Evolutionary conservation across 805 yeast species (phyloP).

Genomic region (Lipomyces sp.): DNA sequence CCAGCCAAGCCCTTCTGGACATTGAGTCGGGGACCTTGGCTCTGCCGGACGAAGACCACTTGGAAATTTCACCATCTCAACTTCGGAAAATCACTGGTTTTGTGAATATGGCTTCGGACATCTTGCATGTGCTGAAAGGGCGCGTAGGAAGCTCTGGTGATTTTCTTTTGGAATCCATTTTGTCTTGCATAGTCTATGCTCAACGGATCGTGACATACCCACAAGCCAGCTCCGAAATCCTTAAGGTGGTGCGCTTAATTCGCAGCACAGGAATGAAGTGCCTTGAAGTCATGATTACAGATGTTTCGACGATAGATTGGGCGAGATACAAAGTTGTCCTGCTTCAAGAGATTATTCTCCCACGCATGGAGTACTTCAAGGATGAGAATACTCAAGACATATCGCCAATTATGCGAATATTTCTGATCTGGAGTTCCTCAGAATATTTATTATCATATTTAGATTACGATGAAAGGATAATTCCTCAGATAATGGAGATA

Average conservation of each 20-base stretch:
- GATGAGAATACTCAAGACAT: slow-evolving; percentile 82
- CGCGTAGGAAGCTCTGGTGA: slow-evolving; percentile 23
- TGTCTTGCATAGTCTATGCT: slow-evolving; percentile 31
- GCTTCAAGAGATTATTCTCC: slow-evolving; percentile 59
- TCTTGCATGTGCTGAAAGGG: slow-evolving; percentile 22
- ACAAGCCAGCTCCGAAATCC: slow-evolving; percentile 12
- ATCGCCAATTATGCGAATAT: slow-evolving; percentile 71
- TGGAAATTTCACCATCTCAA: slow-evolving; percentile 17
- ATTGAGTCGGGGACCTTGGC: not conserved
- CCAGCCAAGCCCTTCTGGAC: slow-evolving; percentile 18
- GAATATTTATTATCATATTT: slow-evolving; percentile 57
- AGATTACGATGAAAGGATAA: slow-evolving; percentile 56
- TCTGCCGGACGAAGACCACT: slow-evolving; percentile 12
- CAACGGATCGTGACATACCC: slow-evolving; percentile 14
- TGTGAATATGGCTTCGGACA: slow-evolving; percentile 38
- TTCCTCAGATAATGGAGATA: slow-evolving; percentile 60
- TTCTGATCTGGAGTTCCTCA: slow-evolving; percentile 61
- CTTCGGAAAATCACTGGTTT: slow-evolving; percentile 36
- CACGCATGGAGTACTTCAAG: slow-evolving; percentile 71
- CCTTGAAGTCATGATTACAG: slow-evolving; percentile 59
- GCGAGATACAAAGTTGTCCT: slow-evolving; percentile 53
- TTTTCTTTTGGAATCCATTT: slow-evolving; percentile 15
- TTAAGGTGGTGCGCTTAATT: slow-evolving; percentile 59
- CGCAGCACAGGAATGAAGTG: slow-evolving; percentile 73
- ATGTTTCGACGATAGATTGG: slow-evolving; percentile 65